phyloP scores from a whole-genome alignment of 768 basidiomycete genomes.

The Heimioporus sp. region DNA sequence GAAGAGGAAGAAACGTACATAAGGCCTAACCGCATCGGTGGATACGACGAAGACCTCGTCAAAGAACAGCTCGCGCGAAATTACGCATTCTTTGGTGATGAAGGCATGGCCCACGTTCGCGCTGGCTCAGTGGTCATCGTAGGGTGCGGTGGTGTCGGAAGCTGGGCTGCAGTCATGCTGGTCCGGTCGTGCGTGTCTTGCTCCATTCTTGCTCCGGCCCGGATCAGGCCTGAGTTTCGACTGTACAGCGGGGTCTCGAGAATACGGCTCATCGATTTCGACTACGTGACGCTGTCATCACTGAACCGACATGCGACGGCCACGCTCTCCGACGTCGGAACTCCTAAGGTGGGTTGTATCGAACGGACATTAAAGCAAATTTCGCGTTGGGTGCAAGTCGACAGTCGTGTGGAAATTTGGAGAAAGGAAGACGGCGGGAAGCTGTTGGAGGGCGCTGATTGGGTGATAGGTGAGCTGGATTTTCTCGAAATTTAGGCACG shows the following conservation, averaged over 20 bases:
- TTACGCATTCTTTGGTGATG: constrained; percentile 92
- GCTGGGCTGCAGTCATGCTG: constrained; percentile 94
- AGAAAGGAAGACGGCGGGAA: constrained; percentile 72
- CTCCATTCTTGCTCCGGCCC: background rate
- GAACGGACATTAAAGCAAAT: constrained; percentile 67
- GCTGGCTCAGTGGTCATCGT: constrained; percentile 78
- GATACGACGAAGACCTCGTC: constrained; percentile 79
- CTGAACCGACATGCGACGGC: constrained; percentile 95
- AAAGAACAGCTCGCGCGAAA: constrained; percentile 91
- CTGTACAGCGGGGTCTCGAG: constrained; percentile 63
- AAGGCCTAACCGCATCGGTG: constrained; percentile 19
- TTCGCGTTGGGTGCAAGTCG: constrained; percentile 85
- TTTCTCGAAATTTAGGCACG: background rate
- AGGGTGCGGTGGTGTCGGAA: constrained; percentile 96
- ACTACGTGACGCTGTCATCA: constrained; percentile 92
- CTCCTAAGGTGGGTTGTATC: constrained; percentile 83
- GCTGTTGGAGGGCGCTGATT: constrained; percentile 82
- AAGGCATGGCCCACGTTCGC: constrained; percentile 79
- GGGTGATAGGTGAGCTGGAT: constrained; percentile 77
- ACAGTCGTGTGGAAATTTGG: constrained; percentile 84
- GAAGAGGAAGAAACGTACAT: constrained; percentile 20
- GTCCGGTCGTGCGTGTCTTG: constrained; percentile 70
- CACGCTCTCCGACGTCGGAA: constrained; percentile 85
- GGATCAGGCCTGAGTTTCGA: background rate
- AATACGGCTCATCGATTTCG: constrained; percentile 88